Evolutionary conservation across 257 asterid species (phyloP).

Genomic region (Solanum stenotomum): DNA sequence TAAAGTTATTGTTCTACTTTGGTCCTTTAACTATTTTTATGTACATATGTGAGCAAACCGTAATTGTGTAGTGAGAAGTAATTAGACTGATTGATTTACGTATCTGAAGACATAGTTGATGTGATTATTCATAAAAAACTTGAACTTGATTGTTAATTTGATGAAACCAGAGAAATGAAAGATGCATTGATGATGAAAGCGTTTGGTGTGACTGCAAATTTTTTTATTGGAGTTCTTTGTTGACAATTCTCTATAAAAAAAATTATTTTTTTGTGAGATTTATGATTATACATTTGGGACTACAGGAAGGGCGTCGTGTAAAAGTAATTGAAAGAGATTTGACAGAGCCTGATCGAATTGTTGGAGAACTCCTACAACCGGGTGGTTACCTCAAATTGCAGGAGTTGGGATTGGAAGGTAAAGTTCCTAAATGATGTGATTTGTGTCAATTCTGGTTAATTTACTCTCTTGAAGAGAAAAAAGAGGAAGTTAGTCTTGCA

Average conservation of each 20-base stretch:
- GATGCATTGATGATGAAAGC: not conserved
- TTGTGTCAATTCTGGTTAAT: not conserved
- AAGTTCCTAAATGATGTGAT: not conserved
- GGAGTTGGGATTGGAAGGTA: constrained; percentile 82
- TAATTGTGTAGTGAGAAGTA: not conserved
- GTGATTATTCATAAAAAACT: not conserved
- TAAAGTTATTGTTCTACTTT: not conserved
- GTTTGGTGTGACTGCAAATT: not conserved
- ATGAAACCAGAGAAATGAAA: not conserved
- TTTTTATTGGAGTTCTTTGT: not conserved
- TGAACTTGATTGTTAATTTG: not conserved
- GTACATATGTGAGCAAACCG: not conserved
- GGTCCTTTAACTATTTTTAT: not conserved
- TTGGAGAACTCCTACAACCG: constrained; percentile 92
- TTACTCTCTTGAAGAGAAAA: not conserved
- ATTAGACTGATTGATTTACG: not conserved
- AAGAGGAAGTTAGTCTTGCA: not conserved
- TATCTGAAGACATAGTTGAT: not conserved
- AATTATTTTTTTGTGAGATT: not conserved
- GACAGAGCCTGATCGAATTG: constrained; percentile 84
- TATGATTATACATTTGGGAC: not conserved
- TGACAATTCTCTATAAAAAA: not conserved
- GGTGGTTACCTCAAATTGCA: constrained; percentile 87
- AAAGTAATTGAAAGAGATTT: constrained; percentile 82
- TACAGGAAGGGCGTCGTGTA: constrained; percentile 77